Base-by-base conservation (phyloP, 108 stramenopile species). In the Cylindrotheca closterium region DNA sequence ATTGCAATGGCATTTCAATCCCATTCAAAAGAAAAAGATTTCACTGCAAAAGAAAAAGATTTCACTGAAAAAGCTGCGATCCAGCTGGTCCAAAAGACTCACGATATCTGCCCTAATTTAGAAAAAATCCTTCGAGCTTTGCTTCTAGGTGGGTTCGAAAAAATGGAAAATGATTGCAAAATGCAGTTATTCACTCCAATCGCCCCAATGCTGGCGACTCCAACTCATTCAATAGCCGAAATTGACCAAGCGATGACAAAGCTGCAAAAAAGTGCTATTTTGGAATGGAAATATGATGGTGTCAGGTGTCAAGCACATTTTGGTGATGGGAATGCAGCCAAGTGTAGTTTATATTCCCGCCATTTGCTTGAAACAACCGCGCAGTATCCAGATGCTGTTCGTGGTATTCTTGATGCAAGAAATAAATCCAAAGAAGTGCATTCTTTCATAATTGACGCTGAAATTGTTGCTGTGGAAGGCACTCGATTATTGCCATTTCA, bases 271-370 rank as follows among this genome's bases (percentile, higher is more conserved):
- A 19, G 23, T 15, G 70, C 56, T n/a, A 52, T 65, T 1, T 58
- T 78, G 68, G 96, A 96, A 74, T 94, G 74, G 77, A 96, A 96
- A 65, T 95, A 95, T 61, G 96, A 96, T 66, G 96, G 96, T 21
- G 82, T 91, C 51, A 79, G 96, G 8, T 87, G 91, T 0, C 94
- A 95, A 71, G 80, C 94, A 27, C 96, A 96, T 70, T 80, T 60
- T 50, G n/a, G n/a, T n/a, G 64, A 67, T 61, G 71, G 79, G 30
- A 64, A 28, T 51, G 58, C 26, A 12, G 49, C 82, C 1, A 67
- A 68, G 51, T n/a, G n/a, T n/a, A n/a, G n/a, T n/a, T 78, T 96
- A 26, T 96, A 91, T 67, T 81, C 77, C 22, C 80, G 95, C 0
- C 91, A 92, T 64, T 59, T 78, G 52, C 84, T 94, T 59, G 91